Evolutionary conservation across 2,329 filamentous ascomycete species (phyloP).

Genomic region (Clarireedia hainanense): DNA sequence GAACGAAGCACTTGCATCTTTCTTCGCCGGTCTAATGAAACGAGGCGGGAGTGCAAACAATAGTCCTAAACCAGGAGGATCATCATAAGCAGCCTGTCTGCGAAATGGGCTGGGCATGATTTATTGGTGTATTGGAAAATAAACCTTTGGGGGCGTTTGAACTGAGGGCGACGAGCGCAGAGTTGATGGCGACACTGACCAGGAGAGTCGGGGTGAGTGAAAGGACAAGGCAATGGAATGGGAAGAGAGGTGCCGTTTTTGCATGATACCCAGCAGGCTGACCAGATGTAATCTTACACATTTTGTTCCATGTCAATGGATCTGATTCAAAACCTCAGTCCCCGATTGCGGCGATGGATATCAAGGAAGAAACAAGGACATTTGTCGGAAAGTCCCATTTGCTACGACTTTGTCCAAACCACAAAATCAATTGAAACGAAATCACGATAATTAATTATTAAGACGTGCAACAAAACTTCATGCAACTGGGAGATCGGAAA

Average conservation of each 20-base stretch:
- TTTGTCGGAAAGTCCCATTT: not conserved
- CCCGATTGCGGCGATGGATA: not conserved
- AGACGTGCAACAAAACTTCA: not conserved
- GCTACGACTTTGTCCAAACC: no score
- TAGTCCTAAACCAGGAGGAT: constrained; percentile 26
- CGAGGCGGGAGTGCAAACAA: constrained; percentile 32
- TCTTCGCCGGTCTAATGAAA: constrained; percentile 52
- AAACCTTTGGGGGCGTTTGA: no score
- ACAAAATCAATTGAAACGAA: not conserved
- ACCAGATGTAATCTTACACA: constrained; percentile 9
- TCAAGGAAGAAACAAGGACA: not conserved
- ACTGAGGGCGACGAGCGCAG: no score
- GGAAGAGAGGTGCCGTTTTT: constrained; percentile 2
- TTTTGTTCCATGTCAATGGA: constrained; percentile 9
- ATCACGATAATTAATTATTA: not conserved
- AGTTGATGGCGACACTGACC: not conserved
- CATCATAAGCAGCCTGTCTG: constrained; percentile 6
- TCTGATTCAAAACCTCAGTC: not conserved
- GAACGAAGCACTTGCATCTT: constrained; percentile 50
- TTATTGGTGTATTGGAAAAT: not conserved
- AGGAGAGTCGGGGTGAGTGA: not conserved
- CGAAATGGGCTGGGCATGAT: no score
- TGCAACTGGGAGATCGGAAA: no score
- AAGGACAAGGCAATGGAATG: not conserved
- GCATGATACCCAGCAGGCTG: constrained; percentile 10